phyloP scores from a whole-genome alignment of 352 stramenopile species.

The Phytophthora citrophthora region DNA sequence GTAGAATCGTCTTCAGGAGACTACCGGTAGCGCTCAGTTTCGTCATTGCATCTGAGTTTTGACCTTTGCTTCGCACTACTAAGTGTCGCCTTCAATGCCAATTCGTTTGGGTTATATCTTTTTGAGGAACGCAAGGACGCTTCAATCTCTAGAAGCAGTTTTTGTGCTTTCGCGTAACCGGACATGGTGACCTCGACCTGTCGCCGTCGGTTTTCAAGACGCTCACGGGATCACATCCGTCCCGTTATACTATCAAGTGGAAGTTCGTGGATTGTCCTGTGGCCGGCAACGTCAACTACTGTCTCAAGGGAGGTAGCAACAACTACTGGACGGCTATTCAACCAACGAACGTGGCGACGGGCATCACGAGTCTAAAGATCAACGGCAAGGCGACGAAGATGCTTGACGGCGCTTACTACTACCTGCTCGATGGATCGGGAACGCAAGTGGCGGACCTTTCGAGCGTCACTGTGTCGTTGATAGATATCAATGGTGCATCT shows the following conservation, averaged over 20 bases:
- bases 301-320: constrained; percentile 33
- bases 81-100: too few species aligned
- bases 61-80: too few species aligned
- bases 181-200: constrained; percentile 36
- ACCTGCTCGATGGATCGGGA: constrained; percentile 54
- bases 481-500: constrained; percentile 43
- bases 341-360: constrained; percentile 37
- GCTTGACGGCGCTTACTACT: constrained; percentile 67
- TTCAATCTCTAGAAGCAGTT: too few species aligned
- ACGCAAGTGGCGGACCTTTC: constrained; percentile 36
- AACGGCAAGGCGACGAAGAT: constrained; percentile 60
- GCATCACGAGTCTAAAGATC: constrained; percentile 39
- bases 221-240: constrained; percentile 40
- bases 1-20: neutral
- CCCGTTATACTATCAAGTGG: constrained; percentile 42
- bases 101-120: too few species aligned
- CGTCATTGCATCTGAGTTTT: too few species aligned
- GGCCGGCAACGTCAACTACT: constrained; percentile 34
- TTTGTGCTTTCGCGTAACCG: too few species aligned
- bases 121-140: too few species aligned
- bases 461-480: constrained; percentile 49
- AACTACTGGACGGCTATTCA: constrained; percentile 47
- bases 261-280: constrained; percentile 45
- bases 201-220: constrained; percentile 42
- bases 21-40: too few species aligned